Percentiles rank a stretch among this genome's conserved stretches.
Conservation (phyloP, 805 yeast genomes). For the Candida insectalens region DNA sequence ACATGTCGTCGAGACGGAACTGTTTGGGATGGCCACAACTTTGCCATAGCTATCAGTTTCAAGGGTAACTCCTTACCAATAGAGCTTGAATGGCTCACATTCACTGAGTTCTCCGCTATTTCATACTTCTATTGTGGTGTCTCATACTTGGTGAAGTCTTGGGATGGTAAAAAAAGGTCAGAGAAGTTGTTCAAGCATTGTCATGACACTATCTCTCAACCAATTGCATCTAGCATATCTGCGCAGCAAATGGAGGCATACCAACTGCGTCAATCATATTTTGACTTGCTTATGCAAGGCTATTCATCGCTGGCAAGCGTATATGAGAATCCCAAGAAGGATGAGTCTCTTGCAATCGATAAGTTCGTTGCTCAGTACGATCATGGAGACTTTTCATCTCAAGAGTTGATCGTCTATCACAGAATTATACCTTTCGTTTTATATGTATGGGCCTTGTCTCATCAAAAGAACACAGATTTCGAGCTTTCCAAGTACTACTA, state of each 20-base stretch:
- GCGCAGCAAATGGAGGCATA: too few relatives aligned
- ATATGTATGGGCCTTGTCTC: conserved; percentile 30
- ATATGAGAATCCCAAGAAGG: background rate
- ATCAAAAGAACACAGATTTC: conserved; percentile 29
- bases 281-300: background rate
- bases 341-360: conserved; percentile 15
- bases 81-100: conserved; percentile 30
- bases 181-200: conserved; percentile 29
- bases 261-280: conserved; percentile 4
- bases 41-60: conserved; percentile 1
- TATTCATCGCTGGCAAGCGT: background rate
- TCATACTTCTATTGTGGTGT: conserved; percentile 35
- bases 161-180: conserved; percentile 26
- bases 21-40: background rate
- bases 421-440: conserved; percentile 27
- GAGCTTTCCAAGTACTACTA: conserved; percentile 31
- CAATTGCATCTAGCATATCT: too few relatives aligned
- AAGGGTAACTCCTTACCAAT: conserved; percentile 13
- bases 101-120: conserved; percentile 31
- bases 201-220: conserved; percentile 10
- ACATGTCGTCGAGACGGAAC: conserved; percentile 10
- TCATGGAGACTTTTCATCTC: conserved; percentile 25
- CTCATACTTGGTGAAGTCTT: conserved; percentile 25
- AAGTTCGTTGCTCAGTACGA: conserved; percentile 29
- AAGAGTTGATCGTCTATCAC: conserved; percentile 29